A percentile compares a stretch with the other conserved stretches of the same genome.
Evolutionary conservation across 1,139 yeast genomes (phyloP).

Genomic region (Komagataea norvegica): DNA sequence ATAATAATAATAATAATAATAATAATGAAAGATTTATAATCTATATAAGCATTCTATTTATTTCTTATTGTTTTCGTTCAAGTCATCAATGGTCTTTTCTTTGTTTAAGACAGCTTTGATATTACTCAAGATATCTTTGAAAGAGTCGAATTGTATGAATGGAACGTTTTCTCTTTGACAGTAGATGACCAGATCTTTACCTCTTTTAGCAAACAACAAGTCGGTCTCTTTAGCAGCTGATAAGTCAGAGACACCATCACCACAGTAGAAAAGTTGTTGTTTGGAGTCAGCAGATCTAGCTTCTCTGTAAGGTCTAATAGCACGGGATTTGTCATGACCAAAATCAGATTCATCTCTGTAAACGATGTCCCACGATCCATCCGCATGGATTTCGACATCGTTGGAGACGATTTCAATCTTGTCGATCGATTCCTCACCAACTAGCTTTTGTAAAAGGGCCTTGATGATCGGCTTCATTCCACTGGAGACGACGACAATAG

Average conservation of each 20-base stretch:
- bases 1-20: too few species aligned
- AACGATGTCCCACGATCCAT: conserved; percentile 73
- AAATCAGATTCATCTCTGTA: conserved; percentile 81
- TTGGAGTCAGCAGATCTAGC: conserved; percentile 35
- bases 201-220: conserved; percentile 86
- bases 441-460: conserved; percentile 65
- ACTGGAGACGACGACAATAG: conserved; percentile 75
- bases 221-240: conserved; percentile 96
- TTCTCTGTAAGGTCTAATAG: conserved; percentile 63
- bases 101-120: conserved; percentile 45
- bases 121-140: conserved; percentile 62
- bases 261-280: conserved; percentile 75
- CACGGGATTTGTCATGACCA: conserved; percentile 91
- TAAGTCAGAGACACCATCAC: conserved; percentile 95
- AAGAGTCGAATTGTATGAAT: conserved; percentile 74
- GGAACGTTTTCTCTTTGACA: conserved; percentile 80
- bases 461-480: conserved; percentile 92
- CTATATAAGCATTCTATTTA: conserved; percentile 3
- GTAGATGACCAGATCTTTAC: conserved; percentile 81
- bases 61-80: conserved; percentile 32
- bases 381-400: conserved; percentile 55
- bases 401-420: conserved; percentile 81
- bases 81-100: conserved; percentile 37
- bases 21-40: neutral
- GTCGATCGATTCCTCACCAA: conserved; percentile 70